phyloP scores from a whole-genome alignment of 441 rosid genomes.

The Viola pubescens region DNA sequence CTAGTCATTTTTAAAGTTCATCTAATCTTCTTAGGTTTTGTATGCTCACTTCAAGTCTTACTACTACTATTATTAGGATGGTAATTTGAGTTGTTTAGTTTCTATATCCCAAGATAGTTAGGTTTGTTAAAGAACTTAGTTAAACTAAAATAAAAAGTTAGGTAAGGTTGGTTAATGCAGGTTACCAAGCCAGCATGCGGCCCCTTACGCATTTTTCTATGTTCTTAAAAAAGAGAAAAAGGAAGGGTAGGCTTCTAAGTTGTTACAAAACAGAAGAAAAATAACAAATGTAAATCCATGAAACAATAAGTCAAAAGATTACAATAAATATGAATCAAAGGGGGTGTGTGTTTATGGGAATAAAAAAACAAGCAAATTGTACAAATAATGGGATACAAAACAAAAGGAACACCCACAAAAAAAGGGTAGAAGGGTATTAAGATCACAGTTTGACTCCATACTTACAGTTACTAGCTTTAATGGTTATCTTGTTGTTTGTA shows the following conservation, averaged over 20 bases:
- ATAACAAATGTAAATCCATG: not conserved
- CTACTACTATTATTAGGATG: no score
- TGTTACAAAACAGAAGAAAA: not conserved
- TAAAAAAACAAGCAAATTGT: not conserved
- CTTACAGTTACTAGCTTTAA: constrained; percentile 56
- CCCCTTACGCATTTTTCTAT: not conserved
- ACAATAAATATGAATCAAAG: not conserved
- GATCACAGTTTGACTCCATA: constrained; percentile 36
- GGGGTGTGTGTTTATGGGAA: not conserved
- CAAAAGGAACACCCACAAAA: no score
- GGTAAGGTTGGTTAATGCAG: not conserved
- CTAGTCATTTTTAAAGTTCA: no score
- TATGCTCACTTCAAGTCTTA: no score
- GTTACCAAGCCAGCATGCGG: not conserved
- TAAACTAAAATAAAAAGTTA: not conserved
- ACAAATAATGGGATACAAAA: not conserved
- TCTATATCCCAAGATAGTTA: no score
- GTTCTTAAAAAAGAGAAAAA: not conserved
- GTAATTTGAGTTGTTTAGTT: no score
- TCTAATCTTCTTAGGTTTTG: no score
- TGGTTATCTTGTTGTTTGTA: constrained; percentile 35
- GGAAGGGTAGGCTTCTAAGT: not conserved
- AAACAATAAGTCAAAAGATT: not conserved
- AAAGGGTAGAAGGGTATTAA: no score
- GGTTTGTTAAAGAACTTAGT: no score